Conservation (phyloP, 148 eudicot genomes). For the Simmondsia chinensis region DNA sequence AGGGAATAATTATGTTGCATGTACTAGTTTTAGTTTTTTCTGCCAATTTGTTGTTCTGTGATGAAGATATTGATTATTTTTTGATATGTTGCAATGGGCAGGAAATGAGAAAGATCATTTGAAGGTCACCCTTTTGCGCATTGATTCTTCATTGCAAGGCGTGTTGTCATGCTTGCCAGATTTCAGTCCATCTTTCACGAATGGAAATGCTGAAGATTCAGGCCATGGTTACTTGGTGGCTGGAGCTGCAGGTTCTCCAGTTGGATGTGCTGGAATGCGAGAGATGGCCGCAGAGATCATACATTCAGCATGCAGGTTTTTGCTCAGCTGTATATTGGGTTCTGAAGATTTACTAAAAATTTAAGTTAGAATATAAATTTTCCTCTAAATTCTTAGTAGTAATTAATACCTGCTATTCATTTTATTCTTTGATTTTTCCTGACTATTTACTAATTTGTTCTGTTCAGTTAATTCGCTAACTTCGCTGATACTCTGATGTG, state of each 20-base stretch:
- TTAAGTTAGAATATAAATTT: no score
- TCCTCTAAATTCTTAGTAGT: no score
- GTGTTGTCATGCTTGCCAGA: conserved; percentile 97
- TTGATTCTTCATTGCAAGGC: conserved; percentile 92
- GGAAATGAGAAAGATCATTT: conserved; percentile 97
- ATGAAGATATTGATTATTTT: conserved; percentile 1
- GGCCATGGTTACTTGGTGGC: conserved; percentile 51
- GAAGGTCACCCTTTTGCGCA: conserved; percentile 86
- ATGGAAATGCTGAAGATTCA: conserved; percentile 46
- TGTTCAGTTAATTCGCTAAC: conserved; percentile 12
- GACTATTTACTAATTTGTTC: not conserved
- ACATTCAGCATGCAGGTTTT: conserved; percentile 85
- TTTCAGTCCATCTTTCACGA: conserved; percentile 53
- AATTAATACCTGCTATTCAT: no score
- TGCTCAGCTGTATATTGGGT: conserved; percentile 2
- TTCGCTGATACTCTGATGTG: conserved; percentile 9
- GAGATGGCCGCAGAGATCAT: conserved; percentile 78
- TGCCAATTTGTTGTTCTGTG: conserved; percentile 1
- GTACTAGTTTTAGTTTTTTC: not conserved
- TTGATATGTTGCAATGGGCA: conserved; percentile 24
- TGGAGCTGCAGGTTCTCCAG: conserved; percentile 75
- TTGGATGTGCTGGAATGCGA: conserved; percentile 74
- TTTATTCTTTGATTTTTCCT: no score
- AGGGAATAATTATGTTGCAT: no score
- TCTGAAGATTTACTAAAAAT: not conserved